Base-by-base conservation (phyloP, 305 asterid species). In the Striga hermonthica region DNA sequence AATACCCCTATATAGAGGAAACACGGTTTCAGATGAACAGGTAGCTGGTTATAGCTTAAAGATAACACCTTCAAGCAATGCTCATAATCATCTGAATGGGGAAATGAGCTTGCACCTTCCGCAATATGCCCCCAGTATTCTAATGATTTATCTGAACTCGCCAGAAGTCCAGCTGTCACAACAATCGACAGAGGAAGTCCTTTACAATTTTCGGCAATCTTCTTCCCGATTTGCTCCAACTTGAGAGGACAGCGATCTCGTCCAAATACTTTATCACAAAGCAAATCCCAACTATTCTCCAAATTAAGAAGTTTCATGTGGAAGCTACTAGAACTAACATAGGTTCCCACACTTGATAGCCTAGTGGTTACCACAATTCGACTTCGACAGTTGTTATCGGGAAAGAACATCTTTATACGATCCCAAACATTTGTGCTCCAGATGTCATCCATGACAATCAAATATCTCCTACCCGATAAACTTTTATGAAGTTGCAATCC, bases 381-480 rank as follows among this genome's bases (percentile, higher is more conserved):
- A 54, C 60, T 54, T 9, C 39, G 13, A 55, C 31, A 16, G 4
- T 4, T 16, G 4, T 55, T 55, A 10, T 55, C 35, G 5, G 60
- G 60, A 55, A 55, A 28, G 60, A 9, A 55, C n/a, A 28, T 2
- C 9, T 55, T 28, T 7, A 55, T 0, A 13, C 5, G 3, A 6
- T 55, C 40, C 60, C 60, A 54, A 2, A 12, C 39, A 1, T 54
- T 38, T 0, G 11, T 22, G 9, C 60, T 54, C 60, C 60, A 54
- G 10, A 54, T 16, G 28, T 54, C 60, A 54, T 54, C 60, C 60
- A 54, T 16, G 12, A 54, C 60, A 10, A 54, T 54, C 6, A 54
- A 6, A 54, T 8, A 54, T 10, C 60, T 54, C 35, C 60, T 54
- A 16, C 60, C 34, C n/a, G 2, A 16, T 54, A 54, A 54, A 10